Percentiles rank a stretch among this genome's conserved stretches.
phyloP scores from a whole-genome alignment of 208 protist genomes.

The Entamoeba histolytica region DNA sequence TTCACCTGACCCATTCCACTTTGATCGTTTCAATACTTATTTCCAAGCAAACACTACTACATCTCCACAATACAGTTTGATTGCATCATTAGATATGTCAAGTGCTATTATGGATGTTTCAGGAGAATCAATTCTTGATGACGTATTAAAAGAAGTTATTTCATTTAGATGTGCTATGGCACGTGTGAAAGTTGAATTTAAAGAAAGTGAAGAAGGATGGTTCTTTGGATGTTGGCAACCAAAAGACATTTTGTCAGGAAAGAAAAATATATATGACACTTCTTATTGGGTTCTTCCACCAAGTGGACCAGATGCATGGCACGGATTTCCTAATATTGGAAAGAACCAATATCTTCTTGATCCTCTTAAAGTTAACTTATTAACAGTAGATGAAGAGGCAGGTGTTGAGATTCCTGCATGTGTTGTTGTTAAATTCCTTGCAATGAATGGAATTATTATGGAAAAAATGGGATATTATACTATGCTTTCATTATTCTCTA shows the following conservation, averaged over 20 bases:
- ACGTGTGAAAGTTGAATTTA: not conserved
- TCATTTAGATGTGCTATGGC: not conserved
- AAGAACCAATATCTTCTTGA: not conserved
- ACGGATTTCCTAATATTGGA: not conserved
- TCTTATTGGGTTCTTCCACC: not conserved
- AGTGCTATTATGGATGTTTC: not conserved
- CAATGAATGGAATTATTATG: not conserved
- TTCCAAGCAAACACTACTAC: not conserved
- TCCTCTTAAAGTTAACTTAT: not conserved
- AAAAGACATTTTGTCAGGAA: not conserved
- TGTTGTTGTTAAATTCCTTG: not conserved
- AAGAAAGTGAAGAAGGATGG: not conserved
- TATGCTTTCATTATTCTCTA: not conserved
- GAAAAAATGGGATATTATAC: not conserved
- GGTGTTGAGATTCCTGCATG: not conserved
- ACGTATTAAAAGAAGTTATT: not conserved
- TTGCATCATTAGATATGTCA: not conserved
- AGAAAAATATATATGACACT: not conserved
- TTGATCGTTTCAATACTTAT: not conserved
- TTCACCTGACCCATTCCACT: not conserved
- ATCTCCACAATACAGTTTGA: not conserved
- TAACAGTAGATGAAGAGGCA: not conserved
- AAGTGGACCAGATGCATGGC: not conserved
- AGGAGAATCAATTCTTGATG: not conserved
- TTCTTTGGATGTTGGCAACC: not conserved